Evolutionary conservation across 2,329 filamentous ascomycete genomes (phyloP), one percentile per base, ranked within the genome.

Genomic region (Penicillium sp.): DNA sequence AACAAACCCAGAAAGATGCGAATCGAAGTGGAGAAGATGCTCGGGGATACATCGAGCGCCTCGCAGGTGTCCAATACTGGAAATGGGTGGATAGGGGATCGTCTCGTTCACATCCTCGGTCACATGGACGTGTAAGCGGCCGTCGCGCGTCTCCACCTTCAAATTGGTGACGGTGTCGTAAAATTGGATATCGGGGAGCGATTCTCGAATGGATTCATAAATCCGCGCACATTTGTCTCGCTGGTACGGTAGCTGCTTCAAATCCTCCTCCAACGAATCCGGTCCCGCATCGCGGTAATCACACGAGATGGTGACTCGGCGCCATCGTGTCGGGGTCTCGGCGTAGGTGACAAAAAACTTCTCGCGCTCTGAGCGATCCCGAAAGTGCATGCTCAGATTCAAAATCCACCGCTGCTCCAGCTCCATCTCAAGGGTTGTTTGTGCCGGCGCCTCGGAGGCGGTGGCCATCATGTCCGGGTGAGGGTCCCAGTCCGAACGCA

Each of bases 281-380:
- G 78, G 75, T 1, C 83, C 80, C 3, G 87, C 83, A 56, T 84
- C 72, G 42, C 88, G 81, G 64, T 96, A 98, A 66, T 98, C 92
- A 52, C 93, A 79, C 1, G 92, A 95, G 18, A 98, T 80, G 2
- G 92, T 96, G 34, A 98, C 84, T 33, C 90, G 77, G 38, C 87
- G 79, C 85, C 89, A 95, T 44, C 79, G 71, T 45, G 78, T 83
- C 3, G 85, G 80, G 32, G 77, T 76, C 61, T 94, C 84, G 32
- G 88, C 85, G 61, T 85, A 98, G 0, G 92, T 96, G 47, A 98
- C 82, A 62, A 96, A 98, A 70, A 96, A 96, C 63, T 98, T 98
- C 64, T 98, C 92, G 29, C 90, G 78, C 53, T 85, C 85, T 9
- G 89, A 93, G 55, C 84, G 82, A 66, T 98, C 92, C 42, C 89